Evolutionary conservation across 352 stramenopile genomes (phyloP).

Genomic region (Phytopythium sindhum): DNA sequence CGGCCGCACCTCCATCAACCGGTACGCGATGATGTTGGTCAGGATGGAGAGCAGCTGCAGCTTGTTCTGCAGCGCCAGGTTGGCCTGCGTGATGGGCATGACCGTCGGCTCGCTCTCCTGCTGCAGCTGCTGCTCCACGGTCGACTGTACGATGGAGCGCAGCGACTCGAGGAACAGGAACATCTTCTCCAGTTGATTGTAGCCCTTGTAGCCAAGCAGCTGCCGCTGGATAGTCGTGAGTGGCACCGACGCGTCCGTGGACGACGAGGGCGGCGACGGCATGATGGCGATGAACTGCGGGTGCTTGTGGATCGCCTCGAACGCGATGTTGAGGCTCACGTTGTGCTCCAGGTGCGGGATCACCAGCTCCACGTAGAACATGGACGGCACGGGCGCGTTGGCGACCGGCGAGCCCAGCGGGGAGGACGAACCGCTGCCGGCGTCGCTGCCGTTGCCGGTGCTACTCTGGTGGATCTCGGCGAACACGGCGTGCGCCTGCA

Average conservation of each 20-base stretch:
- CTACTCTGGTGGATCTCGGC: slow-evolving; percentile 53
- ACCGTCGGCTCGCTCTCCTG: slow-evolving; percentile 11
- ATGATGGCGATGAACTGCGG: slow-evolving; percentile 84
- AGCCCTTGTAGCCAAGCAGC: slow-evolving; percentile 82
- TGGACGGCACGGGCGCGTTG: slow-evolving; percentile 48
- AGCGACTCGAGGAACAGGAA: slow-evolving; percentile 81
- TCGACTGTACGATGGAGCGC: slow-evolving; percentile 64
- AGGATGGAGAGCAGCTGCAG: slow-evolving; percentile 78
- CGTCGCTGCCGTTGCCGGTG: background rate
- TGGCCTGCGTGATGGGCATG: slow-evolving; percentile 44
- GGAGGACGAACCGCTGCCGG: slow-evolving; percentile 17
- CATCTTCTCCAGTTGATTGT: slow-evolving; percentile 86
- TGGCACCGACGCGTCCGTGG: slow-evolving; percentile 13
- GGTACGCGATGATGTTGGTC: slow-evolving; percentile 81
- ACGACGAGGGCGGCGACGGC: slow-evolving; percentile 17
- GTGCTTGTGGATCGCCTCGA: slow-evolving; percentile 71
- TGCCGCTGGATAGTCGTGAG: slow-evolving; percentile 59
- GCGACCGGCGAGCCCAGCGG: slow-evolving; percentile 38
- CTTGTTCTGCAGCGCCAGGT: slow-evolving; percentile 81
- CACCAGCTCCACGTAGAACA: slow-evolving; percentile 84
- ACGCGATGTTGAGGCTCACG: slow-evolving; percentile 82
- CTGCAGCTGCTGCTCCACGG: slow-evolving; percentile 14
- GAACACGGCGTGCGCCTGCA: slow-evolving; percentile 77
- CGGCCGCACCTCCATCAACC: slow-evolving; percentile 62
- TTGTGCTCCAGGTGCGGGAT: slow-evolving; percentile 64